These are phyloP conservation scores for Isabelozyma pseudorhagii DNA, from an alignment of 805 yeast species.

Conservation along the genomic window DNA sequence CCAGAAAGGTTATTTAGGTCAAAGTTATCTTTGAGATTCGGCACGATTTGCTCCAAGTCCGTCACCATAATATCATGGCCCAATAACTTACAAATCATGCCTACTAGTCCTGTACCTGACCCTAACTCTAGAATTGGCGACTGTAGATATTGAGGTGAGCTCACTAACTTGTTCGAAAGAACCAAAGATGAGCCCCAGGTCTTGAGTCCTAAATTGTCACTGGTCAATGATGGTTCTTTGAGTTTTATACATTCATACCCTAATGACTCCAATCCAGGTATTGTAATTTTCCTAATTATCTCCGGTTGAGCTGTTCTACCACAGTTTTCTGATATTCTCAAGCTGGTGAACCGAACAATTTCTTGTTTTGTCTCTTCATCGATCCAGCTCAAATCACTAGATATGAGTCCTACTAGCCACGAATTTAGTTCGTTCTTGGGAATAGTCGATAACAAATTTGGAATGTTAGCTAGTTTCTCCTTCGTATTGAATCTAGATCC, in stretches of 20 bases:
- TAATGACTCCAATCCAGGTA: conserved; percentile 32
- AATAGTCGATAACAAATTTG: conserved; percentile 18
- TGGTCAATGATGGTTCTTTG: conserved; percentile 81
- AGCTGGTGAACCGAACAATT: conserved; percentile 56
- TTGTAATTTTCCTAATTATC: conserved; percentile 54
- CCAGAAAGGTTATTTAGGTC: conserved; percentile 41
- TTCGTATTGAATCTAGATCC: conserved; percentile 22
- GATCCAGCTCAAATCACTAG: conserved; percentile 50
- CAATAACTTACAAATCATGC: conserved; percentile 60
- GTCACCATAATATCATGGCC: conserved; percentile 58
- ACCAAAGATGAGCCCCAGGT: conserved; percentile 95
- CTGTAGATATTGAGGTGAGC: conserved; percentile 9
- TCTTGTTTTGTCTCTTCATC: conserved; percentile 29
- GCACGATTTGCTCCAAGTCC: conserved; percentile 75
- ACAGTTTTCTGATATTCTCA: conserved; percentile 72
- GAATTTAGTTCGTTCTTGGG: conserved; percentile 38
- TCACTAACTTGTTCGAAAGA: conserved; percentile 52
- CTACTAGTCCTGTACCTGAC: conserved; percentile 91
- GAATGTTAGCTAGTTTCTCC: conserved; percentile 4
- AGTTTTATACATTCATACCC: conserved; percentile 33
- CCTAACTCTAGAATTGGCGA: conserved; percentile 71
- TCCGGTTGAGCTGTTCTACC: conserved; percentile 84
- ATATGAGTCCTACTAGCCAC: conserved; percentile 47
- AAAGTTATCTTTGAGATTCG: conserved; percentile 62
- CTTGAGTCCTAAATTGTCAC: conserved; percentile 84